Evolutionary conservation across 2,329 filamentous ascomycete species (phyloP), one percentile per base, ranked within the genome.

Genomic region (Massarina eburnea): DNA sequence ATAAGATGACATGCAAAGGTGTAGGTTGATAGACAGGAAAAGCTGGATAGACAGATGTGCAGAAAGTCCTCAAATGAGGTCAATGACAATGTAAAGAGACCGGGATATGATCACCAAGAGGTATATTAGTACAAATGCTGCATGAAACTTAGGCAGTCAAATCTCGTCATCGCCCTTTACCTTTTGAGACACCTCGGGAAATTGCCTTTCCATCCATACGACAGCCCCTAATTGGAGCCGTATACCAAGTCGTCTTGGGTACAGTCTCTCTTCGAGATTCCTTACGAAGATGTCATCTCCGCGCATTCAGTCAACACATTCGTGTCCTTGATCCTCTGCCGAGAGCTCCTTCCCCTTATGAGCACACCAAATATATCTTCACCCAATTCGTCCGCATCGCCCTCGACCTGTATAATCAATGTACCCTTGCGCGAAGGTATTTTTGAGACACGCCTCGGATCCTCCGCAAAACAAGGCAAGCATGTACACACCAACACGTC

Each of bases 361-460:
- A 49, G 49, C 9, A 32, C 8, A 17, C 10, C 32, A 3, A 27
- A 22, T 19, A 1, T 17, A 3, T 20, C 27, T 14, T 32, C 19
- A 4, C 5, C 32, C 6, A 27, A n/a, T 4, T n/a, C 37, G 3
- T 22, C 22, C 14, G 46, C 18, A 37, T 9, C 34, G 3, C 43
- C 51, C 8, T 30, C 38, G 33, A 45, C 43, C 24, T 55, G 47
- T 34, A 45, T 55, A 20, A 48, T 55, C 45, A 55, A 55, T 20
- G 46, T 55, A 17, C 52, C 49, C 19, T 55, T 49, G 4, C 52
- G 46, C 12, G 49, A 55, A 46, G 46, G 49, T n/a, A 55, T 52
- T 19, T 55, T 55, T 35, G 49, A 55, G 43, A 34, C 41, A 17
- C 30, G 20, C 10, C 29, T 20, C n/a, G 33, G 36, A 2, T 48